Evolutionary conservation across 805 yeast species (phyloP), one percentile per base, ranked within the genome.

Genomic region (Wickerhamiella azyma): DNA sequence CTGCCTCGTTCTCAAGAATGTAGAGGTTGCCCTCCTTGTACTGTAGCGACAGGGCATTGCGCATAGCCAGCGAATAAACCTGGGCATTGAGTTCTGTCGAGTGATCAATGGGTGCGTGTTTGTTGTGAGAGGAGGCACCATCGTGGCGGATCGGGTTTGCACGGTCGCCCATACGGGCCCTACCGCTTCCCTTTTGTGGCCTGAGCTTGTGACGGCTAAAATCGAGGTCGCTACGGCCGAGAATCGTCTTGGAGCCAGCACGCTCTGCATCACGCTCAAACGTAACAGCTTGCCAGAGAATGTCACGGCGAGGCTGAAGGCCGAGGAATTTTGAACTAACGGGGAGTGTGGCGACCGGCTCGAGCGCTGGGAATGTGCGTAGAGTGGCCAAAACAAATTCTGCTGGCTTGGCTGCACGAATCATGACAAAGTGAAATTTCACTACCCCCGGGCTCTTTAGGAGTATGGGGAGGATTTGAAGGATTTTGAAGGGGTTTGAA

Each of bases 111-210:
- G 95, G 94, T 2, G 96, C 96, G 46, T 74, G 76, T 60, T 92
- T 79, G 13, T 92, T 96, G 57, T 81, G 76, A 0, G 97, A 96
- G 55, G 80, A 72, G 45, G 89, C 86, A 62, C 95, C 96, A 58
- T 82, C 85, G 58, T 76, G 78, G 67, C 95, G 79, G 39, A 79
- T 81, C 42, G 98, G 98, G 19, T 95, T 85, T 58, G 88, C 89
- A 49, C 83, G 86, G 65, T 88, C 96, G 68, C 99, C 99, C 46
- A 77, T 81, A 71, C 99, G 79, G 45, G 99, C 99, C 51, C 75
- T 73, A 66, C 99, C 99, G 13, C 85, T 68, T 50, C 97, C 97
- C 66, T 92, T 92, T 66, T 92, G 98, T 26, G 85, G 84, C 33
- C 76, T 70, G 54, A 92, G 68, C 61, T 92, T 92, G 58, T 74